phyloP scores from a whole-genome alignment of 2,329 filamentous ascomycete genomes.

The Claviceps spartinae region DNA sequence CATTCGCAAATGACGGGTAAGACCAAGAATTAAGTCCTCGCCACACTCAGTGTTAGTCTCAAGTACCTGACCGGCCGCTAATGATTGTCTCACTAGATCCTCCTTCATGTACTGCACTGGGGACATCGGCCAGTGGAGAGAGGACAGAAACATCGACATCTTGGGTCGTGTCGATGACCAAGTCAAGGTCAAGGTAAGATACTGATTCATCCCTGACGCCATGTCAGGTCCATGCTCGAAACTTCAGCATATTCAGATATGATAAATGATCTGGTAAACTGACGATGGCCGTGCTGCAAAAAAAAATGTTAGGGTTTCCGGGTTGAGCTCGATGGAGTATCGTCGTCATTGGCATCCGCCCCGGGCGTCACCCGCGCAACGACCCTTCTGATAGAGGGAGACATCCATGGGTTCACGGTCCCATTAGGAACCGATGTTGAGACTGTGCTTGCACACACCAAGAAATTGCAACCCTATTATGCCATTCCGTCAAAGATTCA shows the following conservation, averaged over 20 bases:
- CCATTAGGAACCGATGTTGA: conserved; percentile 20
- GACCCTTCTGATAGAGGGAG: conserved; percentile 31
- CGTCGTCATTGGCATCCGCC: conserved; percentile 32
- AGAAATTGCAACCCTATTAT: conserved; percentile 38
- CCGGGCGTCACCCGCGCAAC: conserved; percentile 33
- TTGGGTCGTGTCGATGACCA: conserved; percentile 47
- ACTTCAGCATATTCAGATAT: too few relatives aligned
- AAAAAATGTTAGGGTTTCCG: conserved; percentile 35
- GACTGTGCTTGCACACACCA: conserved; percentile 25
- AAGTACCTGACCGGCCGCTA: conserved; percentile 1
- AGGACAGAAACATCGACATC: conserved; percentile 39
- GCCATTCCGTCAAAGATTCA: conserved; percentile 35
- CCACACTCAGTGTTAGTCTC: conserved; percentile 1
- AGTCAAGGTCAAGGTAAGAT: conserved; percentile 41
- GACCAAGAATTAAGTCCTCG: conserved; percentile 6
- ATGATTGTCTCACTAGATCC: conserved; percentile 16
- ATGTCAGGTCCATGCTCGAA: neutral
- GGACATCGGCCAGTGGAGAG: conserved; percentile 41
- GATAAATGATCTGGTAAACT: neutral
- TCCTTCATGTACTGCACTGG: conserved; percentile 46
- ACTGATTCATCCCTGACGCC: neutral
- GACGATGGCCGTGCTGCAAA: neutral
- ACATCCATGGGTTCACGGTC: conserved; percentile 38
- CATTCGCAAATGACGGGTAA: conserved; percentile 38
- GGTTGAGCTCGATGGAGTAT: conserved; percentile 45